A percentile compares a stretch with the other conserved stretches of the same genome.
Conservation (phyloP, 1,139 yeast genomes). For the Sugiyamaella pinicola region DNA sequence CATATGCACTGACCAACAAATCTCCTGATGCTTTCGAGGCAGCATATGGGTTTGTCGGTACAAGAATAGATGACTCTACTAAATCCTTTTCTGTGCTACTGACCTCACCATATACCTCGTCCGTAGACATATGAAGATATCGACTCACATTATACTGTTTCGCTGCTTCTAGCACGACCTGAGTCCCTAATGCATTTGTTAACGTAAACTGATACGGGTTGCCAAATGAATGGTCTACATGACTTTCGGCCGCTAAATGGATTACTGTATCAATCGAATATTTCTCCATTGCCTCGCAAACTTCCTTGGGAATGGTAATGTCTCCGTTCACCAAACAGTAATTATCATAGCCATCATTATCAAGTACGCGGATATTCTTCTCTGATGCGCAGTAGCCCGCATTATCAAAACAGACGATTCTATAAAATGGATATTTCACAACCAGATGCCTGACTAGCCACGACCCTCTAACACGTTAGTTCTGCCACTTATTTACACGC, state of each 20-base stretch:
- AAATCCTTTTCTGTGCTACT: slow-evolving; percentile 38
- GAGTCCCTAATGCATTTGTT: slow-evolving; percentile 56
- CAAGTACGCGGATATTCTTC: slow-evolving; percentile 32
- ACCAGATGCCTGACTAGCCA: slow-evolving; percentile 51
- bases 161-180: slow-evolving; percentile 52
- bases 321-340: slow-evolving; percentile 46
- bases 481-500: too few species aligned
- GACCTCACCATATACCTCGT: slow-evolving; percentile 60
- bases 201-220: slow-evolving; percentile 51
- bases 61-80: slow-evolving; percentile 46
- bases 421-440: slow-evolving; percentile 45
- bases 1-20: slow-evolving; percentile 53
- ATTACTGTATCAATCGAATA: slow-evolving; percentile 46
- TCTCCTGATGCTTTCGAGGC: slow-evolving; percentile 63
- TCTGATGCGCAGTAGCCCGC: slow-evolving; percentile 44
- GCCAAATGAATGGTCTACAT: slow-evolving; percentile 57
- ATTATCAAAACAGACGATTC: slow-evolving; percentile 54
- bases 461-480: slow-evolving; percentile 36
- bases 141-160: slow-evolving; percentile 37
- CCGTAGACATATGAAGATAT: slow-evolving; percentile 60
- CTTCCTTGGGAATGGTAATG: slow-evolving; percentile 40
- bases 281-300: slow-evolving; percentile 33
- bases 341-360: slow-evolving; percentile 35
- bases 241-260: slow-evolving; percentile 62
- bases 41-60: slow-evolving; percentile 63